Evolutionary conservation across 2,329 filamentous ascomycete genomes (phyloP), one percentile per base, ranked within the genome.

Genomic region (Xylaria sp.): DNA sequence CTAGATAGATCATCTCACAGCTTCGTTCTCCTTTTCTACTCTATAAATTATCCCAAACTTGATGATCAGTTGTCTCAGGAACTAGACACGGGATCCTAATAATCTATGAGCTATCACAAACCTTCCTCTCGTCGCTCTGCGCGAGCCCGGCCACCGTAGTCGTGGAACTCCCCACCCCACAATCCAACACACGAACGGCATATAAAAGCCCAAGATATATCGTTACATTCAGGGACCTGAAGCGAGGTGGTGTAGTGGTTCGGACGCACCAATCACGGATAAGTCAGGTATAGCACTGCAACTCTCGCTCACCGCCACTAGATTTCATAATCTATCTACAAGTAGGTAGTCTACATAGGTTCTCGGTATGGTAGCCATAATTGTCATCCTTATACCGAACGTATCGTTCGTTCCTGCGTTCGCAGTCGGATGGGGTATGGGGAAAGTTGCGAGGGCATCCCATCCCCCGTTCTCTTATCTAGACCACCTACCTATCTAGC

Each of bases 291-390:
- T 45, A 19, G 24, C 53, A 53, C 50, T 59, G 48, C 17, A 50
- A 67, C 65, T 19, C 47, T 64, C 48, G 60, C 65, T 64, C 65
- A 67, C 65, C 65, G 65, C 65, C 48, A 67, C 21, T 47, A 47
- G 14, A 21, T 34, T 34, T 5, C 17, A 11, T 6, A 36, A 36
- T 21, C 19, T 30, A 36, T 21, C 32, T 27, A 36, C 24, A 27
- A 27, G 24, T 27, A 34, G 5, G 50, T 39, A n/a, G 45, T 21
- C 24, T 34, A 4, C 17, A 17, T 21, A 32, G 17, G 14, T 36
- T 36, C 42, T 17, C n/a, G 42, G 57, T 6, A 17, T 27, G n/a
- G 45, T 57, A 51, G 32, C 50, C 17, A 57, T 67, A 51, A 34
- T 59, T 30, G 47, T 34, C 32, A 48, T 64, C 36, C 48, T 21